A percentile compares a stretch with the other conserved stretches of the same genome.
Conservation (phyloP, 768 basidiomycete genomes). For the Candolleomyces aberdarensis region DNA sequence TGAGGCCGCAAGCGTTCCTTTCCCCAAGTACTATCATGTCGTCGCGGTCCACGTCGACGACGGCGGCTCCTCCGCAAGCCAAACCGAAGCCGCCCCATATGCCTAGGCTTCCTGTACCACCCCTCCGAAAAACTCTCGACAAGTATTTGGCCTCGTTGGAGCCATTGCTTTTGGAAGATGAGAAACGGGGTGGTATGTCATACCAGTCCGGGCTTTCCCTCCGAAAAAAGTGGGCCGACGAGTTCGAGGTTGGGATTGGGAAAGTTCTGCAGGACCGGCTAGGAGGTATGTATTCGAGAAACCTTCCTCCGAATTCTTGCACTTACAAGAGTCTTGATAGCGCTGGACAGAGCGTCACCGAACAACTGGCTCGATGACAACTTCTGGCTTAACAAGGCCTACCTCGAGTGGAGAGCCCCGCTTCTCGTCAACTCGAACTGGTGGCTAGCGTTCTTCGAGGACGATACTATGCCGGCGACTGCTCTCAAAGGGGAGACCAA, state of each 20-base stretch:
- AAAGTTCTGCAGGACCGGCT: constrained; percentile 67
- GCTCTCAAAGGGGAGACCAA: constrained; percentile 35
- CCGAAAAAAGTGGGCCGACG: constrained; percentile 57
- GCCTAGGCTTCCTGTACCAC: constrained; percentile 81
- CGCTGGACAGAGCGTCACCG: constrained; percentile 78
- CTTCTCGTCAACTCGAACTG: constrained; percentile 91
- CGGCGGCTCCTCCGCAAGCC: constrained; percentile 8
- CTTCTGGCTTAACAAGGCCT: constrained; percentile 86
- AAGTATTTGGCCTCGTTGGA: constrained; percentile 75
- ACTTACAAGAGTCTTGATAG: constrained; percentile 32
- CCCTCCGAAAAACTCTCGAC: constrained; percentile 69
- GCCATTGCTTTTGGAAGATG: constrained; percentile 78
- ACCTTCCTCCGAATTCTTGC: constrained; percentile 13
- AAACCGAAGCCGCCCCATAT: constrained; percentile 29
- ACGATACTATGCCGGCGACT: constrained; percentile 54
- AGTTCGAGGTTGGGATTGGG: constrained; percentile 73
- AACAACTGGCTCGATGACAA: constrained; percentile 95
- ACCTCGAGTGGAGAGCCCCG: constrained; percentile 84
- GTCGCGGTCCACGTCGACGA: constrained; percentile 18
- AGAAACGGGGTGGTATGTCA: constrained; percentile 49
- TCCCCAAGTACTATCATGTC: constrained; percentile 11
- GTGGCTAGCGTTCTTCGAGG: constrained; percentile 88
- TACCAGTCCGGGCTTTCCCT: constrained; percentile 51
- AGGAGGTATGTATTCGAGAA: constrained; percentile 47
- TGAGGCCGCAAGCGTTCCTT: constrained; percentile 9